Conservation (phyloP, 805 yeast genomes). For the Nakazawaea wyomingensis region DNA sequence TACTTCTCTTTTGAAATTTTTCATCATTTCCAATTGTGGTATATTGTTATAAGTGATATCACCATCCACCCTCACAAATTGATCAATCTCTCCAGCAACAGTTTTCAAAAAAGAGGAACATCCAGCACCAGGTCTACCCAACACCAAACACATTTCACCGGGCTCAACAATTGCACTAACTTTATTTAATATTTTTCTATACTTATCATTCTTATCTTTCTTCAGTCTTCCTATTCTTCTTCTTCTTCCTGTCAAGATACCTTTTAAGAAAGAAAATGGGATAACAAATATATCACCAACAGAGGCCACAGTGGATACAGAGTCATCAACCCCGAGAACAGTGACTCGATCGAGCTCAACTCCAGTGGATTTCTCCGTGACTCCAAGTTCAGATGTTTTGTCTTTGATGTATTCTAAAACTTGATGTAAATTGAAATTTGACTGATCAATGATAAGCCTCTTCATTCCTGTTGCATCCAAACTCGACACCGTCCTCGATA, state of each 20-base stretch:
- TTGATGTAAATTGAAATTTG: constrained; percentile 35
- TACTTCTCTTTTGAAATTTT: constrained; percentile 49
- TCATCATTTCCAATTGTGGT: constrained; percentile 52
- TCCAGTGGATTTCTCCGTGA: constrained; percentile 38
- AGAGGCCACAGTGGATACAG: constrained; percentile 39
- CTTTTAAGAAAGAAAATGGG: constrained; percentile 12
- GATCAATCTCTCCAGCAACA: constrained; percentile 46
- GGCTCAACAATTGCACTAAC: constrained; percentile 31
- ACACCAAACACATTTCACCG: constrained; percentile 66
- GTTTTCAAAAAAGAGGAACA: constrained; percentile 67
- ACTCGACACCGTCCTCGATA: constrained; percentile 16
- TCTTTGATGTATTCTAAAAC: constrained; percentile 32
- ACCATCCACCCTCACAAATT: constrained; percentile 46
- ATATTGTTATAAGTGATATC: constrained; percentile 59
- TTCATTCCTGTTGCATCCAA: constrained; percentile 18
- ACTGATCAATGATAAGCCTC: constrained; percentile 22
- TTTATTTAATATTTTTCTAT: constrained; percentile 21
- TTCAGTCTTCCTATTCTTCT: too few relatives aligned
- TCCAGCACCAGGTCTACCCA: constrained; percentile 79
- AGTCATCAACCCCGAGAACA: constrained; percentile 40
- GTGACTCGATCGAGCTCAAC: constrained; percentile 34
- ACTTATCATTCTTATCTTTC: constrained; percentile 10
- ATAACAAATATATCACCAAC: constrained; percentile 35
- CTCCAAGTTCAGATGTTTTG: constrained; percentile 41
- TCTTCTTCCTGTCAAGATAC: too few relatives aligned